These are phyloP conservation scores for Thalassiosira sp. DNA, from an alignment of 352 stramenopile species.

Conservation along the genomic window DNA sequence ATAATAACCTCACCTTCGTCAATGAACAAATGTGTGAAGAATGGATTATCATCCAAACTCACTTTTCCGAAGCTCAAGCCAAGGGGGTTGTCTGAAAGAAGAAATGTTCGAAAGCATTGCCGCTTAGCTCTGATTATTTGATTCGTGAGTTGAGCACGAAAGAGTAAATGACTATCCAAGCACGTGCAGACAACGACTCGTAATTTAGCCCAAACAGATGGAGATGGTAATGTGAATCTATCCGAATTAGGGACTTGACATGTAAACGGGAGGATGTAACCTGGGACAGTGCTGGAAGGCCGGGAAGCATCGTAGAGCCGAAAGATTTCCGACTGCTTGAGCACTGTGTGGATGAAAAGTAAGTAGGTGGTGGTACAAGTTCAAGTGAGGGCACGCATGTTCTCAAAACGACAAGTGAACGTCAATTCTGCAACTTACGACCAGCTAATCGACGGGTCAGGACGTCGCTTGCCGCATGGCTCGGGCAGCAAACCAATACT, in stretches of 20 bases:
- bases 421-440: too few species aligned
- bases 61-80: conserved; percentile 26
- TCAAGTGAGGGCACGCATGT: too few species aligned
- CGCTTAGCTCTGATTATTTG: conserved; percentile 46
- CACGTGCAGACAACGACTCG: conserved; percentile 71
- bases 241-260: conserved; percentile 29
- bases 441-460: conserved; percentile 56
- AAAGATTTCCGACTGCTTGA: conserved; percentile 52
- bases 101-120: conserved; percentile 40
- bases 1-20: too few species aligned
- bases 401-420: too few species aligned
- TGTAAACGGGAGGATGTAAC: conserved; percentile 56
- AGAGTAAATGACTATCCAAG: conserved; percentile 66
- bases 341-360: too few species aligned
- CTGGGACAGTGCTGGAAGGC: conserved; percentile 52
- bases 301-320: conserved; percentile 53
- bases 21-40: conserved; percentile 78
- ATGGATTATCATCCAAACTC: conserved; percentile 21
- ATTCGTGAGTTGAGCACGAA: conserved; percentile 63
- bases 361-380: too few species aligned
- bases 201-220: conserved; percentile 51
- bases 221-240: conserved; percentile 52
- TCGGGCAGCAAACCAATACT: conserved; percentile 70
- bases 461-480: conserved; percentile 71
- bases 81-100: conserved; percentile 27